These are phyloP conservation scores for Penicillium canescens DNA, from an alignment of 495 filamentous ascomycete genomes.

Conservation along the genomic window DNA sequence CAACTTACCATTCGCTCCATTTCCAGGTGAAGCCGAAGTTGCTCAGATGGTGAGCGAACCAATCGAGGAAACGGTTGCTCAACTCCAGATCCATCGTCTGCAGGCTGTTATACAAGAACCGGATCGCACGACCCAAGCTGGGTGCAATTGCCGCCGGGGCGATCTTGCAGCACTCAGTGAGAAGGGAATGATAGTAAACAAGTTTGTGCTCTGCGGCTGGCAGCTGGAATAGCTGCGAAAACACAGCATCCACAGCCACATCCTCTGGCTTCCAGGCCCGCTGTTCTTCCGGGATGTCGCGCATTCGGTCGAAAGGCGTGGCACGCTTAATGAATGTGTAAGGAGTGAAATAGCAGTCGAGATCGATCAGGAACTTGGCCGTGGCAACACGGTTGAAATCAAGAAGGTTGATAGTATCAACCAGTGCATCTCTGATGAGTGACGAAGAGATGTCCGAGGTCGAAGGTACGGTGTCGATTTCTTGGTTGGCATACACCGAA, in stretches of 20 bases:
- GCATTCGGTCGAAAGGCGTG: slow-evolving; percentile 84
- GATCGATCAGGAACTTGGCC: slow-evolving; percentile 86
- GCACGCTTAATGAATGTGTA: slow-evolving; percentile 90
- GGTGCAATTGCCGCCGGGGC: slow-evolving; percentile 95
- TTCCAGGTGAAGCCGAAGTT: slow-evolving; percentile 99
- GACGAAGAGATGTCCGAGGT: slow-evolving; percentile 73
- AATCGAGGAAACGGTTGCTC: slow-evolving; percentile 85
- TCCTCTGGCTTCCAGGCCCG: slow-evolving; percentile 98
- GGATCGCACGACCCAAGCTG: slow-evolving; percentile 88
- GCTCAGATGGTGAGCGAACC: slow-evolving; percentile 96
- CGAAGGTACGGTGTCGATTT: slow-evolving; percentile 87
- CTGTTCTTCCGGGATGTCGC: slow-evolving; percentile 63
- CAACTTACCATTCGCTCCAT: slow-evolving; percentile 87
- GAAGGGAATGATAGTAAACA: slow-evolving; percentile 91
- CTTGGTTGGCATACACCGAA: slow-evolving; percentile 87
- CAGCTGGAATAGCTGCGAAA: slow-evolving; percentile 88
- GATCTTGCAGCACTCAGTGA: slow-evolving; percentile 94
- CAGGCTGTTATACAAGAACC: slow-evolving; percentile 79
- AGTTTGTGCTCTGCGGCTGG: slow-evolving; percentile 89
- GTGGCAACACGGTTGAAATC: slow-evolving; percentile 88
- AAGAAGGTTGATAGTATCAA: slow-evolving; percentile 92
- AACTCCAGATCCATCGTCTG: slow-evolving; percentile 87
- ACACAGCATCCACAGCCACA: slow-evolving; percentile 93
- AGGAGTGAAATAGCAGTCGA: slow-evolving; percentile 90
- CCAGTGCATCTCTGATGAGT: slow-evolving; percentile 77